A percentile compares a stretch with the other conserved stretches of the same genome.
phyloP scores from a whole-genome alignment of 345 rosid species.

The Orychophragmus violaceus region DNA sequence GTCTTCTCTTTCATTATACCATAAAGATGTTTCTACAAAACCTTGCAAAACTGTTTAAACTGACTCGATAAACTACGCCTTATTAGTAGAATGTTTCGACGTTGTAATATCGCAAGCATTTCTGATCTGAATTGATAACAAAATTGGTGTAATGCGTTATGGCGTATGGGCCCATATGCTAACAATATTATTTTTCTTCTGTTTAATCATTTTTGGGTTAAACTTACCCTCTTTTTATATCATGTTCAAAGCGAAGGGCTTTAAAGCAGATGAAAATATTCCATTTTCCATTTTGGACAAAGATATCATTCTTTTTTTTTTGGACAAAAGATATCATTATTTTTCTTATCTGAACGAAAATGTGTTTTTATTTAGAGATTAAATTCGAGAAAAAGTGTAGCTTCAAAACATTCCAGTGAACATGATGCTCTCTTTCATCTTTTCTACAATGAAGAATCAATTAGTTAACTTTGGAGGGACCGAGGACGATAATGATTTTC shows the following conservation, averaged over 20 bases:
- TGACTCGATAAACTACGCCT: too few relatives aligned
- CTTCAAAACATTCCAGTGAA: background rate
- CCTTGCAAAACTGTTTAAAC: too few relatives aligned
- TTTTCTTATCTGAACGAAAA: conserved; percentile 1
- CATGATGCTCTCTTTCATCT: conserved; percentile 6
- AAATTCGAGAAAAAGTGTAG: conserved; percentile 1
- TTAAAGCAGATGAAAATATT: conserved; percentile 11
- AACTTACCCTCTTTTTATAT: background rate
- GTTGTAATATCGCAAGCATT: too few relatives aligned
- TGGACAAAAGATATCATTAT: conserved; percentile 20
- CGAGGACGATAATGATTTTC: background rate
- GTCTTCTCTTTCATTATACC: too few relatives aligned
- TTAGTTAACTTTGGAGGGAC: background rate
- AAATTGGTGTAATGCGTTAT: too few relatives aligned
- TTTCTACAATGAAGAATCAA: background rate
- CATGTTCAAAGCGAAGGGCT: conserved; percentile 2
- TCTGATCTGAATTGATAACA: too few relatives aligned
- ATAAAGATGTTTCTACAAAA: too few relatives aligned
- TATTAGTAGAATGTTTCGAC: too few relatives aligned
- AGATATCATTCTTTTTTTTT: conserved; percentile 21
- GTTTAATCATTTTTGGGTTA: too few relatives aligned
- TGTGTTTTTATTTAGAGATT: background rate
- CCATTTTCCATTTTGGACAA: conserved; percentile 21
- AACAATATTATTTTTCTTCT: too few relatives aligned
- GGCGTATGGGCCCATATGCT: too few relatives aligned